phyloP scores from a whole-genome alignment of 2,329 filamentous ascomycete species.

The Fusarium cyanostomum region DNA sequence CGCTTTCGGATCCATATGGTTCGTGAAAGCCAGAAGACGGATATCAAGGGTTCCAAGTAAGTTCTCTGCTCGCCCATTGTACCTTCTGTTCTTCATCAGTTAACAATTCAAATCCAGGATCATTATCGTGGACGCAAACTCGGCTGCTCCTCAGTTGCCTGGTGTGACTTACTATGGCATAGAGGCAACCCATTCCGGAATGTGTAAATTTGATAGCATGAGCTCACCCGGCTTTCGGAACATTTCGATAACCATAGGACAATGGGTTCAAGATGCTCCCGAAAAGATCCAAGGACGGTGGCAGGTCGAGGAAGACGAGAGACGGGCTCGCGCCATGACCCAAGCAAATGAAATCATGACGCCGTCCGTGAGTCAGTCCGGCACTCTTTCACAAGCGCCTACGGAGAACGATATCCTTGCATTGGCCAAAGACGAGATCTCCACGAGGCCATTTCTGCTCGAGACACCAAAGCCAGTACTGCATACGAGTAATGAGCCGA shows the following conservation, averaged over 20 bases:
- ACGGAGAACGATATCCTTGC: not conserved
- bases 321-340: conserved; percentile 52
- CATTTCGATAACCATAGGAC: conserved; percentile 58
- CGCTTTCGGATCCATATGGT: conserved; percentile 80
- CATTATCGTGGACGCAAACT: conserved; percentile 74
- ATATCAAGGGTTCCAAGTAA: conserved; percentile 69
- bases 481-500: conserved; percentile 11
- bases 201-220: conserved; percentile 76
- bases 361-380: conserved; percentile 33
- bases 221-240: conserved; percentile 72
- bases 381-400: not conserved
- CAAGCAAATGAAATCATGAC: conserved; percentile 58
- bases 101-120: conserved; percentile 45
- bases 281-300: conserved; percentile 65
- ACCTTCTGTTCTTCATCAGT: not conserved
- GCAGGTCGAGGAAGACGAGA: conserved; percentile 67
- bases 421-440: conserved; percentile 1
- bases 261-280: conserved; percentile 65
- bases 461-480: not conserved
- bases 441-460: not conserved
- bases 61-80: conserved; percentile 16
- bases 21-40: conserved; percentile 77
- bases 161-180: conserved; percentile 80
- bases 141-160: conserved; percentile 74
- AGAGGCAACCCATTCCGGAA: conserved; percentile 74